Conservation (phyloP, 2,329 filamentous ascomycete genomes). For the Hysterium pulicare region DNA sequence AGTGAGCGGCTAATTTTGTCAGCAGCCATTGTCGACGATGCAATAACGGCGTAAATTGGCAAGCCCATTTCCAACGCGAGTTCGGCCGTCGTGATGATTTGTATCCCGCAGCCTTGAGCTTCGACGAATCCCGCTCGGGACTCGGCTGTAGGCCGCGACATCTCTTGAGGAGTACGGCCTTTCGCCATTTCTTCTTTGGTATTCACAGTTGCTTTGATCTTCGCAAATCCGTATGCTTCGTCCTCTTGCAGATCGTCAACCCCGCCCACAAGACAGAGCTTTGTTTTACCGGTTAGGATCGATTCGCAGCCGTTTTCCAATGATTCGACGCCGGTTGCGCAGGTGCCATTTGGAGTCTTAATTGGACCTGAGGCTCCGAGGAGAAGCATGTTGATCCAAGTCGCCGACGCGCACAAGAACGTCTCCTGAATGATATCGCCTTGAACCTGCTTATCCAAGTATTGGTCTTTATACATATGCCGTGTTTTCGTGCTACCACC, state of each 20-base stretch:
- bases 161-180: slow-evolving; percentile 28
- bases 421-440: slow-evolving; percentile 37
- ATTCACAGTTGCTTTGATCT: slow-evolving; percentile 38
- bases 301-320: slow-evolving; percentile 35
- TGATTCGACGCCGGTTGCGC: slow-evolving; percentile 38
- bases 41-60: slow-evolving; percentile 35
- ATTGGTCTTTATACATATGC: slow-evolving; percentile 30
- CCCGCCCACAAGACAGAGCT: slow-evolving; percentile 34
- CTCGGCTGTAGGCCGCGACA: slow-evolving; percentile 33
- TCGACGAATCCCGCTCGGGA: slow-evolving; percentile 39
- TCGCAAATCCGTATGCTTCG: slow-evolving; percentile 29
- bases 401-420: slow-evolving; percentile 34
- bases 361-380: slow-evolving; percentile 34
- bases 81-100: slow-evolving; percentile 32
- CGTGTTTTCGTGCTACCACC: slow-evolving; percentile 24
- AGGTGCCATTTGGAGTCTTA: slow-evolving; percentile 37
- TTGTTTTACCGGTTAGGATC: slow-evolving; percentile 29
- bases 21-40: slow-evolving; percentile 28
- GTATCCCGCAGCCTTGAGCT: slow-evolving; percentile 34
- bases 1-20: slow-evolving; percentile 38
- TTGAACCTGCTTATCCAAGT: slow-evolving; percentile 27
- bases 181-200: slow-evolving; percentile 22
- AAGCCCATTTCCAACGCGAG: slow-evolving; percentile 37
- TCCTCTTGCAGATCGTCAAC: slow-evolving; percentile 33
- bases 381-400: slow-evolving; percentile 46